These are phyloP conservation scores for Nicotiana tabacum DNA, from an alignment of 257 asterid species.

Conservation along the genomic window DNA sequence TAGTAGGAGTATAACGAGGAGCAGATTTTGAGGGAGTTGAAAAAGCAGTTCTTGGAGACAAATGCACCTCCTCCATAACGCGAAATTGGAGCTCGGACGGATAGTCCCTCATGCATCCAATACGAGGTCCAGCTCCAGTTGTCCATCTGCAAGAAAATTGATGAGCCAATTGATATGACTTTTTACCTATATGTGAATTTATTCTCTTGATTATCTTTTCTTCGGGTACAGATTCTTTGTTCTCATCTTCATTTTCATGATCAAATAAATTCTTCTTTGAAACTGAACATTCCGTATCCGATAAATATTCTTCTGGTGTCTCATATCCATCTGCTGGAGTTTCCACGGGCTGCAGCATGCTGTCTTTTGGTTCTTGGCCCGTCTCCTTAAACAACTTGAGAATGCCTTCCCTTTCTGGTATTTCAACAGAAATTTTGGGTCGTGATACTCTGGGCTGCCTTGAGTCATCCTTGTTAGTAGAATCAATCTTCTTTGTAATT, in stretches of 20 bases:
- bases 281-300: constrained; percentile 48
- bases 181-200: constrained; percentile 56
- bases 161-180: constrained; percentile 65
- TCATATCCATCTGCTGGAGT: constrained; percentile 58
- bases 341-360: constrained; percentile 6
- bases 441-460: constrained; percentile 34
- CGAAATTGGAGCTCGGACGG: constrained; percentile 73
- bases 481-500: background rate
- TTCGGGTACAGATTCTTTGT: constrained; percentile 44
- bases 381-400: constrained; percentile 33
- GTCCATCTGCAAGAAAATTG: constrained; percentile 77
- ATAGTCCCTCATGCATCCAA: constrained; percentile 84
- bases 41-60: constrained; percentile 53
- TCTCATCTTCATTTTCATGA: constrained; percentile 26
- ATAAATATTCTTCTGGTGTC: constrained; percentile 63
- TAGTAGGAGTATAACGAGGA: background rate
- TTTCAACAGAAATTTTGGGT: constrained; percentile 56
- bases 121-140: constrained; percentile 90
- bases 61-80: constrained; percentile 53
- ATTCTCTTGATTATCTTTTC: constrained; percentile 63
- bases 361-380: background rate
- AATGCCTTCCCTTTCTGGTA: constrained; percentile 38
- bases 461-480: background rate
- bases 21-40: constrained; percentile 32
- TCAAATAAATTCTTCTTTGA: constrained; percentile 58